Evolutionary conservation across 1,284 basidiomycete genomes (phyloP).

Genomic region (Puccinia novopanici): DNA sequence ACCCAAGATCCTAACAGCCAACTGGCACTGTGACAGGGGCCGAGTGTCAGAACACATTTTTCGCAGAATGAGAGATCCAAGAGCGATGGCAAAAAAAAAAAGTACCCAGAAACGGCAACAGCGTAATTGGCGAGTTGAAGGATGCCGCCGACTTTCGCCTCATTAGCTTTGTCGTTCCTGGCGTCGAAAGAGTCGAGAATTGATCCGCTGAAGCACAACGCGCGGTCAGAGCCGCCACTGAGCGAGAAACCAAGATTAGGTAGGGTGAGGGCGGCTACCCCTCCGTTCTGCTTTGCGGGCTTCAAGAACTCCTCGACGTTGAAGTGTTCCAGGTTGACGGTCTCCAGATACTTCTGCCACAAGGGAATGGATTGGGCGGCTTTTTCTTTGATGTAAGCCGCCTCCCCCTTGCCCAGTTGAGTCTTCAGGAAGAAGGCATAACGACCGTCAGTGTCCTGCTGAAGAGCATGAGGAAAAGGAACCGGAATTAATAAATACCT

Average conservation of each 20-base stretch:
- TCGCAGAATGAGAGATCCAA: background rate
- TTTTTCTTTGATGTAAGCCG: constrained; percentile 39
- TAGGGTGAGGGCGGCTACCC: constrained; percentile 23
- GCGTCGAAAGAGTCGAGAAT: constrained; percentile 44
- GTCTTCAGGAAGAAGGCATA: background rate
- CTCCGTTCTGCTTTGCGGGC: constrained; percentile 11
- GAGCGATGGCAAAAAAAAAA: background rate
- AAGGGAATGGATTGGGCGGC: constrained; percentile 37
- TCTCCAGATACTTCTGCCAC: constrained; percentile 32
- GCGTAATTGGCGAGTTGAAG: constrained; percentile 42
- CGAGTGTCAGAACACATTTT: background rate
- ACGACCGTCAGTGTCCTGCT: background rate
- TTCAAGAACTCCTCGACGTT: constrained; percentile 33
- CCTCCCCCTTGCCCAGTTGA: constrained; percentile 16
- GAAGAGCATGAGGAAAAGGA: too few species aligned
- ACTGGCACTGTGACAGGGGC: constrained; percentile 2
- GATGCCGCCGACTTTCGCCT: constrained; percentile 39
- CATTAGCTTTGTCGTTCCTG: constrained; percentile 29
- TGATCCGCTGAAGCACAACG: constrained; percentile 31
- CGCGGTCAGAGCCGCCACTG: constrained; percentile 37
- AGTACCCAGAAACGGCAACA: constrained; percentile 40
- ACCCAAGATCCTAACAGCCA: constrained; percentile 46
- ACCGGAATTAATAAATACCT: background rate
- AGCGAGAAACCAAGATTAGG: constrained; percentile 39
- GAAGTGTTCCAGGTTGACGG: constrained; percentile 24